phyloP scores from a whole-genome alignment of 83 land plant genomes.

The Picea engelmannii region DNA sequence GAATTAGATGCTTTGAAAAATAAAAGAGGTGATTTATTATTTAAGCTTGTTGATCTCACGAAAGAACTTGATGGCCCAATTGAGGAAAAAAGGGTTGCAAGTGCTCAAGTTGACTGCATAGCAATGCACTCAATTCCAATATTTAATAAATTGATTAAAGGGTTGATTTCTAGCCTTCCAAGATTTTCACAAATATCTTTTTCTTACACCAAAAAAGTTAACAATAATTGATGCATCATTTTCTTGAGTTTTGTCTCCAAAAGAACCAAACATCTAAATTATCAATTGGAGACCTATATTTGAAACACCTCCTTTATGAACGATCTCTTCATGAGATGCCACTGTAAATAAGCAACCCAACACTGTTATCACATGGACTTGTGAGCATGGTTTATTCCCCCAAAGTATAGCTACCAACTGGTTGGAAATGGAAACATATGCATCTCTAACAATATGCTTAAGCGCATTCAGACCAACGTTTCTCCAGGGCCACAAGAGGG shows the following conservation, averaged over 20 bases:
- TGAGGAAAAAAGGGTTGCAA: slow-evolving; percentile 62
- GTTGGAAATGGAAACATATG: slow-evolving; percentile 69
- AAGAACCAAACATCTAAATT: slow-evolving; percentile 48
- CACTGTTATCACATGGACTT: slow-evolving; percentile 48
- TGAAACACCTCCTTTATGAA: slow-evolving; percentile 53
- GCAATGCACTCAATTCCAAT: slow-evolving; percentile 55
- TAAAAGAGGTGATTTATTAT: no score
- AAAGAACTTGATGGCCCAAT: slow-evolving; percentile 5
- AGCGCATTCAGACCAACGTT: slow-evolving; percentile 68
- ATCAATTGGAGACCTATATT: slow-evolving; percentile 62
- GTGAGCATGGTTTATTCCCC: slow-evolving; percentile 54
- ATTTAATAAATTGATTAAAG: slow-evolving; percentile 63
- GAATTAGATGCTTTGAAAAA: no score
- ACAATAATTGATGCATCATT: slow-evolving; percentile 73
- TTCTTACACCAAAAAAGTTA: slow-evolving; percentile 56
- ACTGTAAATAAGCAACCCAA: slow-evolving; percentile 62
- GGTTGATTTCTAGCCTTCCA: slow-evolving; percentile 52
- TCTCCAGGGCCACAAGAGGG: slow-evolving; percentile 74
- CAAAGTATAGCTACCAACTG: slow-evolving; percentile 68
- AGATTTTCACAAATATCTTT: slow-evolving; percentile 65
- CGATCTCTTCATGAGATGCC: slow-evolving; percentile 52
- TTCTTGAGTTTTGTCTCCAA: slow-evolving; percentile 72
- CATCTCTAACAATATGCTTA: slow-evolving; percentile 51
- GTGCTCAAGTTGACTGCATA: slow-evolving; percentile 68
- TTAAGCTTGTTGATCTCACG: no score